Base-by-base conservation (phyloP, 1,284 basidiomycete species). In the Lentinula novae-zelandiae region DNA sequence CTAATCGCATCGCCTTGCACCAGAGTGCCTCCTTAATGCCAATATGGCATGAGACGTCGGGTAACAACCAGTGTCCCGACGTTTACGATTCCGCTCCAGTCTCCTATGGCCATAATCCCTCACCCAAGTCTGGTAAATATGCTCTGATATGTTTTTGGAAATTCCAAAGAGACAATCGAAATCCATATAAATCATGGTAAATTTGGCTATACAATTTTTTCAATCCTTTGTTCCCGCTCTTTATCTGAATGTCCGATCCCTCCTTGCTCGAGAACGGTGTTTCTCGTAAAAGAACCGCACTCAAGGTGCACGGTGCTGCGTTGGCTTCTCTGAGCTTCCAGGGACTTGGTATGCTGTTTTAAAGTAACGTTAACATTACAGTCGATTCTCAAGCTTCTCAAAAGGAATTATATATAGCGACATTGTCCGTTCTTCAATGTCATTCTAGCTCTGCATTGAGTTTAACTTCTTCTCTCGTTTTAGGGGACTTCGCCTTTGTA, bases 351-450 rank as follows among this genome's bases (percentile, higher is more conserved):
- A 65, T 9, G 69, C 38, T 6, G 22, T 53, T 40, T 31, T n/a
- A 22, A 27, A 27, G 3, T 27, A 38, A 59, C 31, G n/a, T 49
- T 60, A 3, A 15, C 10, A 40, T 44, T n/a, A 5, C 5, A 27
- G 27, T 52, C 42, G 48, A 22, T 46, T 13, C 17, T 50, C 27
- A 31, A 12, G 55, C 10, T 53, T 52, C 15, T 15, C 1, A 46
- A 55, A 85, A 50, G 84, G 84, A 1, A 84, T 87, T 51, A 85
- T 86, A 51, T 88, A 87, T 67, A 85, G 83, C n/a, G 85, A 86
- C 68, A 82, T 86, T 17, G 62, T 60, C 9, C 42, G 15, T 52
- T 42, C 33, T 53, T 52, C 15, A 13, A 9, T 53, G 33, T 31
- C 40, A 48, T 57, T 8, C 51, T 56, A 31, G 6, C 34, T 55